A percentile compares a stretch with the other conserved stretches of the same genome.
Conservation (phyloP, 2,329 filamentous ascomycete species). For the Fusarium oxysporum region DNA sequence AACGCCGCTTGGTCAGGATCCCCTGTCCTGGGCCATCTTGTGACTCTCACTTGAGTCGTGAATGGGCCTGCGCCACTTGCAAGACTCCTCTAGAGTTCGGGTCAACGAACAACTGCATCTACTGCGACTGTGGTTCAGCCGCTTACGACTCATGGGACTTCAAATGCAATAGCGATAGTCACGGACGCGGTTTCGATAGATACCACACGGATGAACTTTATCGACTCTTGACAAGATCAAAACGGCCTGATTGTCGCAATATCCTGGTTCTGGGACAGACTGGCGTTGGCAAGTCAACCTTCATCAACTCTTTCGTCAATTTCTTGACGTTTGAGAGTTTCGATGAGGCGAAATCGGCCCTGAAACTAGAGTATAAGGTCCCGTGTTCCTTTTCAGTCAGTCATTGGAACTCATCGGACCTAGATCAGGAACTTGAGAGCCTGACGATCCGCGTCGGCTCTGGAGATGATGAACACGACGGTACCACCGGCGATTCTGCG, state of each 20-base stretch:
- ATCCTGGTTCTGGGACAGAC: slow-evolving; percentile 61
- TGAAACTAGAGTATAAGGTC: slow-evolving; percentile 16
- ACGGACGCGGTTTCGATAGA: slow-evolving; percentile 37
- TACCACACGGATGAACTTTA: neutral
- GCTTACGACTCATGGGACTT: slow-evolving; percentile 46
- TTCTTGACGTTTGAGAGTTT: slow-evolving; percentile 55
- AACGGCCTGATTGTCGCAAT: slow-evolving; percentile 49
- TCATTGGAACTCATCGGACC: neutral
- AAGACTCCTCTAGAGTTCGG: slow-evolving; percentile 3
- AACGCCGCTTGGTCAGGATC: slow-evolving; percentile 48
- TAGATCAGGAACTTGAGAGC: neutral
- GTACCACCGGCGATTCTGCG: slow-evolving; percentile 14
- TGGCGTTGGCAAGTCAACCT: slow-evolving; percentile 62
- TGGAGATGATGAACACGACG: slow-evolving; percentile 24
- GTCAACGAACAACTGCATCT: slow-evolving; percentile 41
- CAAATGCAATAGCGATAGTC: slow-evolving; percentile 46
- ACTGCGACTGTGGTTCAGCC: slow-evolving; percentile 53
- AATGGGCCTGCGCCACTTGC: slow-evolving; percentile 25
- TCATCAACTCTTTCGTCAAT: slow-evolving; percentile 61
- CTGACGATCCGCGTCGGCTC: slow-evolving; percentile 18
- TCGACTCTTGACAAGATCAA: neutral
- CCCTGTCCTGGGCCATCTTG: slow-evolving; percentile 49
- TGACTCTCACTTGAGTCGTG: neutral
- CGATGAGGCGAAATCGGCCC: slow-evolving; percentile 49
- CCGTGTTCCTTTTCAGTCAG: slow-evolving; percentile 29